These are phyloP conservation scores for Cucurbita pepo DNA, from an alignment of 306 rosid genomes.

Conservation along the genomic window DNA sequence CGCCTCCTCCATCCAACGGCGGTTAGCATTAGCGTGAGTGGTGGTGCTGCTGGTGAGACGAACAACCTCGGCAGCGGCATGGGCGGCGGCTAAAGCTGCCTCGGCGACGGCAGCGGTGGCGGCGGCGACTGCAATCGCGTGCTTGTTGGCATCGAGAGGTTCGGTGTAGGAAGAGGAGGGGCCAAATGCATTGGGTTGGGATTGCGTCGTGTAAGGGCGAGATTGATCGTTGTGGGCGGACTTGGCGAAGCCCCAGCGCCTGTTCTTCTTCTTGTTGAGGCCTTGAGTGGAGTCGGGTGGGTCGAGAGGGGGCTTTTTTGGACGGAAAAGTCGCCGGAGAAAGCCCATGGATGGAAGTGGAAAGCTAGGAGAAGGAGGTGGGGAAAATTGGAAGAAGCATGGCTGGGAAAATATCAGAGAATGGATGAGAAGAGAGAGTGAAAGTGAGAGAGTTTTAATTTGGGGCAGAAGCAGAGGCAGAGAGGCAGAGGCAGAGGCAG, in stretches of 20 bases:
- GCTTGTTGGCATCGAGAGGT: conserved; percentile 46
- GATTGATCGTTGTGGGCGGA: not conserved
- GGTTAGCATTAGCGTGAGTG: not conserved
- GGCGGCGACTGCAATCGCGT: conserved; percentile 84
- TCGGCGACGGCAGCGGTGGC: conserved; percentile 89
- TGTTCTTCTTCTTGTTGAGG: conserved; percentile 6
- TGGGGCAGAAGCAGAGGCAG: not conserved
- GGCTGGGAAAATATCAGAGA: not conserved
- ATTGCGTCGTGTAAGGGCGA: conserved; percentile 1
- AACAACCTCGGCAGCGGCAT: conserved; percentile 87
- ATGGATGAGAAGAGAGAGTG: not conserved
- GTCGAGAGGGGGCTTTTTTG: conserved; percentile 15
- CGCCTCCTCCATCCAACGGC: conserved; percentile 11
- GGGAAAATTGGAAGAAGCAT: not conserved
- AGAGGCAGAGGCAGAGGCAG: not conserved
- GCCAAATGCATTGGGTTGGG: conserved; percentile 6
- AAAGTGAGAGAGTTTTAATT: too few relatives aligned
- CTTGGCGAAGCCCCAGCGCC: conserved; percentile 27
- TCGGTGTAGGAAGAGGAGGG: conserved; percentile 9
- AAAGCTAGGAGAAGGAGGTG: not conserved
- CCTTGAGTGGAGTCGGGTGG: conserved; percentile 10
- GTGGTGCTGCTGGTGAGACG: conserved; percentile 32
- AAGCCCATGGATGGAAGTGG: conserved; percentile 49
- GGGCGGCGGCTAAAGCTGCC: conserved; percentile 89
- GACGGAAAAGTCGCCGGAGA: conserved; percentile 74